Conservation (phyloP, 1,284 basidiomycete species). For the Moesziomyces sp. region DNA sequence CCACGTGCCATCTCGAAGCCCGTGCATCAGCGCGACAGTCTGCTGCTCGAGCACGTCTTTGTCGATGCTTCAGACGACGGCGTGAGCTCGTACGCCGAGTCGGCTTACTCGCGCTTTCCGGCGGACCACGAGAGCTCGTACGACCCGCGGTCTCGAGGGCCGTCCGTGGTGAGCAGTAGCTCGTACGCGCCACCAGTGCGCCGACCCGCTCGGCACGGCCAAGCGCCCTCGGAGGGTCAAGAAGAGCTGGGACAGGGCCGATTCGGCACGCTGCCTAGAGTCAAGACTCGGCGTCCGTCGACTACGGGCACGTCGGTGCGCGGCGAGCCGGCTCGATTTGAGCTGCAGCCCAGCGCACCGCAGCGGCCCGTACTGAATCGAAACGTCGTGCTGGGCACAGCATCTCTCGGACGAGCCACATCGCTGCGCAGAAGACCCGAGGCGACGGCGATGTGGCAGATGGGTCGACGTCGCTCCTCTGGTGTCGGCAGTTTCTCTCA, state of each 20-base stretch:
- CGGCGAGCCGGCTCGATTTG: slow-evolving; percentile 17
- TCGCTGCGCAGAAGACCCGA: slow-evolving; percentile 2
- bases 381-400: background rate
- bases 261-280: slow-evolving; percentile 13
- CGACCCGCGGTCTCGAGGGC: background rate
- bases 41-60: slow-evolving; percentile 40
- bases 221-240: background rate
- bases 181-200: background rate
- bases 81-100: slow-evolving; percentile 1
- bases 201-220: background rate
- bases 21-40: slow-evolving; percentile 2
- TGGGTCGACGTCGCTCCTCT: slow-evolving; percentile 34
- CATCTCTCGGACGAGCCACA: slow-evolving; percentile 17
- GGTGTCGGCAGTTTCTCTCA: slow-evolving; percentile 2
- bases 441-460: slow-evolving; percentile 22
- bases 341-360: slow-evolving; percentile 1
- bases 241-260: background rate
- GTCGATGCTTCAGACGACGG: slow-evolving; percentile 21
- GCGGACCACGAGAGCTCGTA: slow-evolving; percentile 1
- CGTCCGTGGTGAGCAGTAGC: background rate
- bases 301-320: slow-evolving; percentile 16
- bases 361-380: background rate
- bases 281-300: slow-evolving; percentile 10
- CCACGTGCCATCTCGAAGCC: slow-evolving; percentile 11
- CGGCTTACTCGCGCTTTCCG: slow-evolving; percentile 1